These are phyloP conservation scores for Apiospora hydei DNA, from an alignment of 2,329 filamentous ascomycete species.

Conservation along the genomic window DNA sequence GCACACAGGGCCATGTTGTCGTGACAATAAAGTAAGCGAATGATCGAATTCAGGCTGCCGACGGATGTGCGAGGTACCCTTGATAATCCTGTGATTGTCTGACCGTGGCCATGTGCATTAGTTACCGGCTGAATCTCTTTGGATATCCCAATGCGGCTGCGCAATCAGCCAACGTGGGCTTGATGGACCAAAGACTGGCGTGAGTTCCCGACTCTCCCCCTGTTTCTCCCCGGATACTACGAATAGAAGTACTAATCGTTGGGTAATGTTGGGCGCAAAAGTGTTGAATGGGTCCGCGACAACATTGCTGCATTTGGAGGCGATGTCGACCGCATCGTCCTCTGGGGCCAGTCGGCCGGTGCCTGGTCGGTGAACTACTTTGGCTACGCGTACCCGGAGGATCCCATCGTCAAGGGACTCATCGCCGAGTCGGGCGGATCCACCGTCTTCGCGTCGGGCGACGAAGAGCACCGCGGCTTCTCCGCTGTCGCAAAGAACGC, in stretches of 20 bases:
- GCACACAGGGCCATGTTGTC: constrained; percentile 40
- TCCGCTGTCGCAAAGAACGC: constrained; percentile 49
- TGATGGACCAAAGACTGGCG: constrained; percentile 57
- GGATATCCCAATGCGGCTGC: constrained; percentile 43
- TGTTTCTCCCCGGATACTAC: constrained; percentile 25
- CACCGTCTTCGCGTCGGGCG: constrained; percentile 33
- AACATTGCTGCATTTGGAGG: constrained; percentile 59
- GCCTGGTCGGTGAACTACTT: constrained; percentile 36
- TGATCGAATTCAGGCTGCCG: not conserved
- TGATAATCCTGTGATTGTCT: not conserved
- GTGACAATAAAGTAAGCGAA: constrained; percentile 45
- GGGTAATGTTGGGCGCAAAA: not conserved
- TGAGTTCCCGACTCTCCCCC: not conserved
- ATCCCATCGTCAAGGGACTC: constrained; percentile 34
- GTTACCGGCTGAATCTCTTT: constrained; percentile 46
- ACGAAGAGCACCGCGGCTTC: constrained; percentile 45
- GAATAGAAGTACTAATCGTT: not conserved
- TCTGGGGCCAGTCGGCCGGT: constrained; percentile 41
- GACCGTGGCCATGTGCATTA: not conserved
- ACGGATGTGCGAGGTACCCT: not conserved
- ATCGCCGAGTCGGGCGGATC: constrained; percentile 37
- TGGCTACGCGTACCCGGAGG: constrained; percentile 35
- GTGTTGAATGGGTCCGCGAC: constrained; percentile 55
- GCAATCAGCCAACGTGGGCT: constrained; percentile 51
- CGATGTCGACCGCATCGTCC: constrained; percentile 48